Conservation (phyloP, 306 rosid genomes). For the Amphicarpaea edgeworthii region DNA sequence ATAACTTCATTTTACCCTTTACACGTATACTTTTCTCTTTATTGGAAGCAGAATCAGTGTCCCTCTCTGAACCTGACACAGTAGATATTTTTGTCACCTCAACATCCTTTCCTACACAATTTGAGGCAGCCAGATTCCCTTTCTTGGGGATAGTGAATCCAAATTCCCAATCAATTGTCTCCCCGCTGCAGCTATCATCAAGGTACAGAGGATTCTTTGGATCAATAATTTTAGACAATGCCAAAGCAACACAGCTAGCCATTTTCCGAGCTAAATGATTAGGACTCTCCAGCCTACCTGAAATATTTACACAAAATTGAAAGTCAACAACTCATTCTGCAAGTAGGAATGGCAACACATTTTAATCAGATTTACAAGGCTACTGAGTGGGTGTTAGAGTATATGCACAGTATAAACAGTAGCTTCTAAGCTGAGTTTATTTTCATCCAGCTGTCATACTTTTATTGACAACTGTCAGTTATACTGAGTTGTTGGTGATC, state of each 20-base stretch:
- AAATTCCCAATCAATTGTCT: conserved; percentile 84
- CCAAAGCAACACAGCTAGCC: conserved; percentile 87
- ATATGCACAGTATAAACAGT: background rate
- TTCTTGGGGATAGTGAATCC: conserved; percentile 61
- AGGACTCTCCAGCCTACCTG: conserved; percentile 98
- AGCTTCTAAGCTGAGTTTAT: background rate
- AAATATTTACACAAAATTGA: conserved; percentile 49
- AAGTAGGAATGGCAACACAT: conserved; percentile 26
- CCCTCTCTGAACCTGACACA: conserved; percentile 49
- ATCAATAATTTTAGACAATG: conserved; percentile 87
- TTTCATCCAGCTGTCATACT: background rate
- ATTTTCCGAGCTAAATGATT: conserved; percentile 78
- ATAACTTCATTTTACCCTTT: conserved; percentile 60
- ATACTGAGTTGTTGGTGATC: background rate
- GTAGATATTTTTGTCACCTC: conserved; percentile 46
- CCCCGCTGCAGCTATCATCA: conserved; percentile 80
- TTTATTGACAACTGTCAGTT: background rate
- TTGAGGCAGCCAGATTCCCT: conserved; percentile 47
- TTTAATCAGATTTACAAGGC: conserved; percentile 40
- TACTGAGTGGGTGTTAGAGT: conserved; percentile 5
- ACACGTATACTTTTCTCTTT: conserved; percentile 42
- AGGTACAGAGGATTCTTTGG: conserved; percentile 92
- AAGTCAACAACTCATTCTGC: conserved; percentile 37
- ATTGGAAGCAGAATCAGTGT: conserved; percentile 44
- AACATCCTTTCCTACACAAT: conserved; percentile 46